Base-by-base conservation (phyloP, 2,329 filamentous ascomycete genomes). In the Ophiocordyceps robertsii region DNA sequence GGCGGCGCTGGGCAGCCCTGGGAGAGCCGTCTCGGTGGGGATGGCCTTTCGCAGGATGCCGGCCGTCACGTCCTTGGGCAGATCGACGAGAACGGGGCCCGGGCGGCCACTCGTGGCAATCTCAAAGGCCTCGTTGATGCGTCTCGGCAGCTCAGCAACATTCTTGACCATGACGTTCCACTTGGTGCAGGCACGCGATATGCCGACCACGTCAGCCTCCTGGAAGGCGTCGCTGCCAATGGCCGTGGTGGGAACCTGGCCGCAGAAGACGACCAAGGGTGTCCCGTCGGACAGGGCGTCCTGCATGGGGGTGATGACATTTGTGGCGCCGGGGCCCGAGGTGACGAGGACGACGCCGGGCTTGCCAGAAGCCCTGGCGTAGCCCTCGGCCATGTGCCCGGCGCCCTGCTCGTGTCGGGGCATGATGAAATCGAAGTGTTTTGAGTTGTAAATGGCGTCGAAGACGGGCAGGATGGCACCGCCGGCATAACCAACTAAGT, bases 111-210 rank as follows among this genome's bases (percentile, higher is more conserved):
- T 92, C 36, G 87, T 96, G 35, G 92, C 92, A 58, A 96, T 96
- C 67, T 96, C 89, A 58, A 96, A 96, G 39, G 92, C 92, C 68
- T 96, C 92, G 62, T 95, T 95, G 59, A 96, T 96, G 50, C 90
- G 78, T 55, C 85, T 79, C 40, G 92, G 92, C 43, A 98, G 73
- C 66, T 98, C 92, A 40, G 86, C 88, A 43, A 95, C 80, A 61
- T 82, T 90, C 74, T 93, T 95, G 39, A 95, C 87, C 88, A 96
- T 93, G 46, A 94, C 87, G 56, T 96, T 96, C 92, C 92, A 98
- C 70, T 96, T 96, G 53, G 89, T 95, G 73, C 89, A 95, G 17
- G 89, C 81, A 56, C 90, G 77, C 30, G 87, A 94, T 62, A 98
- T 96, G 52, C 90, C 90, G 46, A 95, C 72, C 31, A 94, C 81